These are phyloP conservation scores for Malus hybrid DNA, from an alignment of 331 rosid species.

Conservation along the genomic window DNA sequence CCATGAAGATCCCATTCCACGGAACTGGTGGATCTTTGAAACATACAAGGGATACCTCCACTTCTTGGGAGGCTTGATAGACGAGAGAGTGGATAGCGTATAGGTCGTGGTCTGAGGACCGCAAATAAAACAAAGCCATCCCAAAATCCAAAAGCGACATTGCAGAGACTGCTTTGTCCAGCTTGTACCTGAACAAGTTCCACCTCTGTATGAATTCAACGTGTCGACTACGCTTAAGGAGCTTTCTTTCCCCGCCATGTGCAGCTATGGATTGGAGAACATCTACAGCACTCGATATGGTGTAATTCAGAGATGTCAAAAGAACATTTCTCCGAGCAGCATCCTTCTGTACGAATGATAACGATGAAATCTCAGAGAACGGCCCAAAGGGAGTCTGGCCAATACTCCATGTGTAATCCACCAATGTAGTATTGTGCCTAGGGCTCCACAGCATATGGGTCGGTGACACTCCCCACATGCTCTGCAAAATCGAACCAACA, in stretches of 20 bases:
- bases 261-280: constrained; percentile 60
- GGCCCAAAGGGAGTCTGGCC: constrained; percentile 99
- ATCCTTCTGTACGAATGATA: constrained; percentile 90
- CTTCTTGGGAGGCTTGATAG: constrained; percentile 69
- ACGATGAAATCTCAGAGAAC: constrained; percentile 54
- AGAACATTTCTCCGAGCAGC: constrained; percentile 81
- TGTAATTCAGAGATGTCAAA: constrained; percentile 66
- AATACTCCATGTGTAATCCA: constrained; percentile 95
- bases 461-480: constrained; percentile 98
- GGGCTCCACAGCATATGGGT: constrained; percentile 86
- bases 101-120: constrained; percentile 88
- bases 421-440: constrained; percentile 70
- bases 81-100: constrained; percentile 77
- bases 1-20: constrained; percentile 49
- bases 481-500: constrained; percentile 89
- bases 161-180: constrained; percentile 82
- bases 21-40: constrained; percentile 91
- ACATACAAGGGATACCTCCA: constrained; percentile 86
- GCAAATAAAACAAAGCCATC: constrained; percentile 69
- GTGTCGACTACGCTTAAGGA: constrained; percentile 61
- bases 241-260: constrained; percentile 78
- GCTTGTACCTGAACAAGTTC: constrained; percentile 79
- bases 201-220: constrained; percentile 73
- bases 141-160: constrained; percentile 79
- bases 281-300: constrained; percentile 57